phyloP scores from a whole-genome alignment of 129 eudicot species.

The Heracleum sosnowskyi region DNA sequence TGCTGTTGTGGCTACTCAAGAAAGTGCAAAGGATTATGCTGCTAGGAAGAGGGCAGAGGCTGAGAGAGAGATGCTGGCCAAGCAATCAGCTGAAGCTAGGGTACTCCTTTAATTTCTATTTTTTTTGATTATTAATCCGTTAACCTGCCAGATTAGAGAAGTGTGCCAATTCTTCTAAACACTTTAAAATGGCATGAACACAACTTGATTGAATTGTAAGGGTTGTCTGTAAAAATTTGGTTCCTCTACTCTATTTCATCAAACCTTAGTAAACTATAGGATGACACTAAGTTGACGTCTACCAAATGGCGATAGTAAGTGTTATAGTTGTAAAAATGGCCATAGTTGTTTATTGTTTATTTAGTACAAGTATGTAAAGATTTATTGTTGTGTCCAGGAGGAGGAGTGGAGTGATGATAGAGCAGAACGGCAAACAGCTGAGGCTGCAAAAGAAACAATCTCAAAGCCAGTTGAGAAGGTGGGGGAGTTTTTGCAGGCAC shows the following conservation, averaged over 20 bases:
- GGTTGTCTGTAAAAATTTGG: no score
- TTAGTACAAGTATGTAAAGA: background rate
- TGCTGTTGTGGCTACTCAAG: conserved; percentile 49
- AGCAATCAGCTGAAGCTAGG: background rate
- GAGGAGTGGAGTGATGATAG: background rate
- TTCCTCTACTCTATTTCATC: no score
- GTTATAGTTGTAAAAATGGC: no score
- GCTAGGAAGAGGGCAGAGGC: conserved; percentile 66
- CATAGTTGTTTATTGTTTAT: no score
- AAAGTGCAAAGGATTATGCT: conserved; percentile 49
- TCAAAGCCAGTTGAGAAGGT: background rate
- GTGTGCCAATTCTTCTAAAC: no score
- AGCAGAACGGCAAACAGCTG: background rate
- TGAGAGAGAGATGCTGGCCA: conserved; percentile 19
- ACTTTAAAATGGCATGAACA: no score
- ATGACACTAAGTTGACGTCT: no score
- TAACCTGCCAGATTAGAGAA: no score
- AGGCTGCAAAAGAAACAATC: background rate
- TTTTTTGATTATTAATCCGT: background rate
- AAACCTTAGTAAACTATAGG: no score
- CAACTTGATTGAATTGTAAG: no score
- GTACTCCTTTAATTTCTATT: background rate
- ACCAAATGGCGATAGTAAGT: no score
- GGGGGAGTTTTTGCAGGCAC: no score
- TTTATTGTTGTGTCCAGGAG: background rate